Evolutionary conservation across 202 grass and related monocot species (phyloP), one percentile per base, ranked within the genome.

Genomic region (Carex arenaria): DNA sequence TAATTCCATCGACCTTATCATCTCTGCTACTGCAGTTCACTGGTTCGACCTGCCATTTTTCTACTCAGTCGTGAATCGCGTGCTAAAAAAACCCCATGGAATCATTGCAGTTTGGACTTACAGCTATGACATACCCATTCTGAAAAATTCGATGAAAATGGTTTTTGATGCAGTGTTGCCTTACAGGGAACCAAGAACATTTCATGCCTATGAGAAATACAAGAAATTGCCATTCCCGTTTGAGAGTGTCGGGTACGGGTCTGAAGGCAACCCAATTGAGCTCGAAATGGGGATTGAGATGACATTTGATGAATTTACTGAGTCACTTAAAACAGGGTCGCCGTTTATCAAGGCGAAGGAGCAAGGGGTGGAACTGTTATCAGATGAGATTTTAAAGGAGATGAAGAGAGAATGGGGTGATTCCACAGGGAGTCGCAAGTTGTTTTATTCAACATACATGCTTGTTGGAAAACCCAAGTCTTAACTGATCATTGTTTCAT

Each of bases 371-470:
- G 93, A 93, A 38, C 78, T 93, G 84, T 72, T 89, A 84, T 80
- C 77, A 7, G 80, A 71, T 84, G 85, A 85, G 40, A 88, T 88
- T 57, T 70, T 88, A 85, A 61, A 81, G 93, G 85, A 74, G 71
- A 69, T 93, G 63, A 78, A 85, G 59, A 49, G 34, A 76, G 86
- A 64, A 53, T 92, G 90, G 90, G 93, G 90, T 19, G 91, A 85
- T 61, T 2, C 28, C 22, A 79, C 86, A 7, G 67, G 69, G 26
- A 71, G 78, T 31, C 70, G 75, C 84, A 95, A 89, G 80, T 64
- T 95, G 56, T 81, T 89, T 34, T 90, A 84, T 87, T 88, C 85
- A 82, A 85, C 86, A 31, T 95, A 90, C 88, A 95, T 95, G 88
- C 86, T 95, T 34, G 93, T 79, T 42, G 93, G 93, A 51, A 95